Percentiles rank a stretch among this genome's conserved stretches.
Evolutionary conservation across 2,329 filamentous ascomycete species (phyloP).

Genomic region (Didymella keratinophila): DNA sequence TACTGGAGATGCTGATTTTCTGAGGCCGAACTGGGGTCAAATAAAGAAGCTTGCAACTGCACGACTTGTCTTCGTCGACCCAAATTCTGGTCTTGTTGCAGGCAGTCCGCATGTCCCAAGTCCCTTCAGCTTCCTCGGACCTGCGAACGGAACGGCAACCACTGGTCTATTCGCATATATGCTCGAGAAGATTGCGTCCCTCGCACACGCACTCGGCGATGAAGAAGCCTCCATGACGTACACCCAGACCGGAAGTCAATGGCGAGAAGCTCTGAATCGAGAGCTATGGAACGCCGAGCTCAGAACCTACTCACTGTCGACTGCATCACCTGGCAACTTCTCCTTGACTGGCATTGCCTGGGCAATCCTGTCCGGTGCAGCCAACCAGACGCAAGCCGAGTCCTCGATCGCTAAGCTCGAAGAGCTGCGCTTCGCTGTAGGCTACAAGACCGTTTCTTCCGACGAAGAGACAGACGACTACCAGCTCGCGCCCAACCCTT

Average conservation of each 20-base stretch:
- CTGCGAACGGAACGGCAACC: slow-evolving; percentile 40
- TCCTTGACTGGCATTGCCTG: slow-evolving; percentile 47
- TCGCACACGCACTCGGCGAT: slow-evolving; percentile 47
- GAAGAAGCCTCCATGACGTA: slow-evolving; percentile 27
- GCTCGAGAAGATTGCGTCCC: slow-evolving; percentile 32
- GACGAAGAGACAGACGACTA: slow-evolving; percentile 25
- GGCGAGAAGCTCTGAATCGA: slow-evolving; percentile 40
- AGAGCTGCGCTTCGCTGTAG: slow-evolving; percentile 43
- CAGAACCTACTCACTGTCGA: slow-evolving; percentile 45
- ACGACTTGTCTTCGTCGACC: slow-evolving; percentile 38
- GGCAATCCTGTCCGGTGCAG: slow-evolving; percentile 45
- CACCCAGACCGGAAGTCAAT: slow-evolving; percentile 8
- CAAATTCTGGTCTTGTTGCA: slow-evolving; percentile 34
- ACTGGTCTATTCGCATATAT: slow-evolving; percentile 38
- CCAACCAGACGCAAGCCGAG: slow-evolving; percentile 42
- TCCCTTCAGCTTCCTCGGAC: slow-evolving; percentile 35
- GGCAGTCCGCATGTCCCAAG: slow-evolving; percentile 13
- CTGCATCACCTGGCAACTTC: slow-evolving; percentile 38
- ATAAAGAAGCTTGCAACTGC: slow-evolving; percentile 35
- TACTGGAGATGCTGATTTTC: slow-evolving; percentile 27
- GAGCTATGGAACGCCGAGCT: slow-evolving; percentile 45
- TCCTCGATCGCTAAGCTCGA: slow-evolving; percentile 43
- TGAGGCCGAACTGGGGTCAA: slow-evolving; percentile 32
- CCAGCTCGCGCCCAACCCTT: slow-evolving; percentile 54
- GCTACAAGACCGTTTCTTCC: slow-evolving; percentile 43